A percentile compares a stretch with the other conserved stretches of the same genome.
Evolutionary conservation across 1,284 basidiomycete species (phyloP).

Genomic region (Sporisorium scitamineum): DNA sequence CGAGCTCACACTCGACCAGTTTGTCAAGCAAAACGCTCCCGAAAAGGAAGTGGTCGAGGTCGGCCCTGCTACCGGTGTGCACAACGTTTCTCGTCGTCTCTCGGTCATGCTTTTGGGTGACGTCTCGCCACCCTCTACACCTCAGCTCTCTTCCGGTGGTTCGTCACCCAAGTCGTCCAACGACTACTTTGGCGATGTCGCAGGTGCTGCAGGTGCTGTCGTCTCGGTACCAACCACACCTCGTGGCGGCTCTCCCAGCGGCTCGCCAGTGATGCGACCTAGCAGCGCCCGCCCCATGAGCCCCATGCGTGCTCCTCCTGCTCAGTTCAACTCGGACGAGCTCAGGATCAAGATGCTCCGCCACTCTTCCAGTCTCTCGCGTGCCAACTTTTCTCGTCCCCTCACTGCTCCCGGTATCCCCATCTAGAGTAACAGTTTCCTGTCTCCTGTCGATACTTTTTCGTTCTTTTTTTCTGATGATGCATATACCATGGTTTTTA

Average conservation of each 20-base stretch:
- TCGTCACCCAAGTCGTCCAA: conserved; percentile 21
- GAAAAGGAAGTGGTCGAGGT: conserved; percentile 35
- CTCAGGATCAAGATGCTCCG: conserved; percentile 48
- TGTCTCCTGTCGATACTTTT: not conserved
- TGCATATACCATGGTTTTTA: not conserved
- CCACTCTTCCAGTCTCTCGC: conserved; percentile 27
- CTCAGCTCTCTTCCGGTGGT: conserved; percentile 21
- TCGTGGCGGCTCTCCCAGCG: conserved; percentile 18
- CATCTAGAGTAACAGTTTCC: not conserved
- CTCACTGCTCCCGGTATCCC: conserved; percentile 41
- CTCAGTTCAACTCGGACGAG: conserved; percentile 40
- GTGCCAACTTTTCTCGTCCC: conserved; percentile 28
- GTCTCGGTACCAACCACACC: conserved; percentile 28
- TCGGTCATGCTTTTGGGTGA: conserved; percentile 44
- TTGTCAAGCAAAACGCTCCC: conserved; percentile 44
- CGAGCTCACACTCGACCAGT: conserved; percentile 44
- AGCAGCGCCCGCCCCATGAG: conserved; percentile 39
- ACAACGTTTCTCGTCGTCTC: conserved; percentile 44
- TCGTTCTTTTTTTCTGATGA: not conserved
- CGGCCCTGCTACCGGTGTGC: conserved; percentile 20
- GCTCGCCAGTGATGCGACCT: conserved; percentile 23
- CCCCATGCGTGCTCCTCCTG: conserved; percentile 39
- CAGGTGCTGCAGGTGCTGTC: conserved; percentile 22
- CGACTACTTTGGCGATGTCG: conserved; percentile 34
- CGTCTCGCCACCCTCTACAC: conserved; percentile 20